Percentiles rank a stretch among this genome's conserved stretches.
Evolutionary conservation across 2,329 filamentous ascomycete genomes (phyloP).

Genomic region (Paracamarosporium sp.): DNA sequence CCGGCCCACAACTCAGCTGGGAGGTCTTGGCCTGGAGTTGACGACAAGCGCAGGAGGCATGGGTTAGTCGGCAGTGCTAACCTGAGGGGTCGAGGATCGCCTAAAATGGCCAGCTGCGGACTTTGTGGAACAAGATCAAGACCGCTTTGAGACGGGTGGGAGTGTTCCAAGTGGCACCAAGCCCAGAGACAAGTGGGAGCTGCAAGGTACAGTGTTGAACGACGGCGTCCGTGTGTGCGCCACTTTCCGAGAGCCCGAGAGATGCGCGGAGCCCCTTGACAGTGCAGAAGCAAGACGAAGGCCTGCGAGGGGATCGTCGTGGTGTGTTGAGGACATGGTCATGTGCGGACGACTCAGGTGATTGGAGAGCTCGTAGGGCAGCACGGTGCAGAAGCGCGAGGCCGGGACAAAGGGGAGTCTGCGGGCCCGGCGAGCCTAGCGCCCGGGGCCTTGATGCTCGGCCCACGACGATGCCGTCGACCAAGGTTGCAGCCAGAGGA

Average conservation of each 20-base stretch:
- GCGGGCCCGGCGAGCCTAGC: constrained; percentile 25
- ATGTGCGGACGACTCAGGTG: constrained; percentile 11
- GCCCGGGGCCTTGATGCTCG: constrained; percentile 13
- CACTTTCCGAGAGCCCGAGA: constrained; percentile 34
- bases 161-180: constrained; percentile 34
- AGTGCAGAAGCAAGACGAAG: constrained; percentile 31
- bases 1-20: constrained; percentile 17
- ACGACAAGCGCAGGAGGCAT: constrained; percentile 11
- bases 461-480: not conserved
- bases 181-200: constrained; percentile 29
- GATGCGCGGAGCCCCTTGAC: constrained; percentile 38
- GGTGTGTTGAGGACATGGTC: constrained; percentile 28
- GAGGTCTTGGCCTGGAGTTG: constrained; percentile 17
- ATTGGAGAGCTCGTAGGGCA: not conserved
- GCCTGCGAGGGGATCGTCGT: no score
- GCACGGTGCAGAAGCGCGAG: constrained; percentile 1
- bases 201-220: constrained; percentile 45
- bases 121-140: constrained; percentile 28
- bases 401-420: constrained; percentile 28
- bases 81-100: constrained; percentile 26
- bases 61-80: constrained; percentile 14
- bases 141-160: constrained; percentile 36
- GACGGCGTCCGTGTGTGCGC: constrained; percentile 22
- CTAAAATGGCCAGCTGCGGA: constrained; percentile 25
- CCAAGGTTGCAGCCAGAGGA: not conserved